Conservation (phyloP, 176 grass and related monocot genomes). For the Eleusine coracana region DNA sequence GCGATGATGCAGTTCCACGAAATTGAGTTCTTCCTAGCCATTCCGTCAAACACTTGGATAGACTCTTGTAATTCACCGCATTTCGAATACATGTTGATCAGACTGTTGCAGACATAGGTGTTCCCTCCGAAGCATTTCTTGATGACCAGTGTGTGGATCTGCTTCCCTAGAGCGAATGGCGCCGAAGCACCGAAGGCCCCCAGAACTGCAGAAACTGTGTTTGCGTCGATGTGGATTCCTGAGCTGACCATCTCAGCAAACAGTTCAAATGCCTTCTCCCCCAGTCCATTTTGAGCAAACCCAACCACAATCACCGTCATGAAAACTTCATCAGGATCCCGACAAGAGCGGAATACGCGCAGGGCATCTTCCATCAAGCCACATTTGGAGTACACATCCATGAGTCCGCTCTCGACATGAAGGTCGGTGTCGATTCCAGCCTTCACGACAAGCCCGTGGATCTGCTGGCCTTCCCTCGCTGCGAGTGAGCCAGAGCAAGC, state of each 20-base stretch:
- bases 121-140: conserved; percentile 61
- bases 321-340: conserved; percentile 65
- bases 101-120: conserved; percentile 76
- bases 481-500: conserved; percentile 66
- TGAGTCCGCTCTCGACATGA: conserved; percentile 66
- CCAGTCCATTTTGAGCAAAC: conserved; percentile 77
- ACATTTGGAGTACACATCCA: conserved; percentile 94
- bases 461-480: conserved; percentile 59
- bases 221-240: conserved; percentile 54
- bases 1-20: conserved; percentile 94
- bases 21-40: conserved; percentile 50
- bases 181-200: conserved; percentile 71
- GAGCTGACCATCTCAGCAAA: conserved; percentile 56
- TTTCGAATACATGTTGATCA: conserved; percentile 95
- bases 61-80: conserved; percentile 75
- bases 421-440: conserved; percentile 61
- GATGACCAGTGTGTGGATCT: conserved; percentile 72
- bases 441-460: conserved; percentile 80
- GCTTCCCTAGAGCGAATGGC: conserved; percentile 72
- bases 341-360: conserved; percentile 56
- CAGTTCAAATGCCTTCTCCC: conserved; percentile 61
- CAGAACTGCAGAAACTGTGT: conserved; percentile 76
- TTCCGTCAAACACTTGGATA: conserved; percentile 57
- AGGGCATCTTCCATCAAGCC: conserved; percentile 78
- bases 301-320: conserved; percentile 81